These are phyloP conservation scores for Psidium guajava DNA, from an alignment of 345 rosid genomes.

Conservation along the genomic window DNA sequence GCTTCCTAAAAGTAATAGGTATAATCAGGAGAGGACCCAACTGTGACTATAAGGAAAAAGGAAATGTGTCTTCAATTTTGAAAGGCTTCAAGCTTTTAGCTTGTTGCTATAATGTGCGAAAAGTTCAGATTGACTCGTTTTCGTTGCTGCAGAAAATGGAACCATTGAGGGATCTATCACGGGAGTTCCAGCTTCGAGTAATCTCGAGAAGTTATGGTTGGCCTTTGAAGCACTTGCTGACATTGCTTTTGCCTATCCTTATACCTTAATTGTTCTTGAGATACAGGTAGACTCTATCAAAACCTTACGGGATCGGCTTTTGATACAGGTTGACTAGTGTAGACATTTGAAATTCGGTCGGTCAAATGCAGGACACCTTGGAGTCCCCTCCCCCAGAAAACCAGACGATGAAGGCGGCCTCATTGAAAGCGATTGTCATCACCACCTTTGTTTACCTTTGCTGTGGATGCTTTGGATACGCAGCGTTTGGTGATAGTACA, in stretches of 20 bases:
- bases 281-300: slow-evolving; percentile 15
- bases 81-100: neutral
- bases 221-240: slow-evolving; percentile 16
- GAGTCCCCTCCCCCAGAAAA: slow-evolving; percentile 34
- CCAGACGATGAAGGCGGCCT: slow-evolving; percentile 37
- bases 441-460: slow-evolving; percentile 33
- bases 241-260: slow-evolving; percentile 21
- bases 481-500: slow-evolving; percentile 38
- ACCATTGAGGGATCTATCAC: slow-evolving; percentile 15
- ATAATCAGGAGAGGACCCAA: neutral
- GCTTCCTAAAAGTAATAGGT: slow-evolving; percentile 19
- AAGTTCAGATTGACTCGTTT: neutral
- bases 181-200: slow-evolving; percentile 7
- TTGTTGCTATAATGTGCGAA: neutral
- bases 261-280: slow-evolving; percentile 13
- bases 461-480: slow-evolving; percentile 38
- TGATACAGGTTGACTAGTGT: neutral
- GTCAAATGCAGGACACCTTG: slow-evolving; percentile 28
- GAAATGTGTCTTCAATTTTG: neutral
- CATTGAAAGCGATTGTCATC: slow-evolving; percentile 9
- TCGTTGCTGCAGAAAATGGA: slow-evolving; percentile 14
- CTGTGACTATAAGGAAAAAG: neutral
- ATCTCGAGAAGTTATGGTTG: slow-evolving; percentile 8
- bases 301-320: neutral
- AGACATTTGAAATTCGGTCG: neutral